Base-by-base conservation (phyloP, 441 rosid genomes). In the Brassica hybrid region DNA sequence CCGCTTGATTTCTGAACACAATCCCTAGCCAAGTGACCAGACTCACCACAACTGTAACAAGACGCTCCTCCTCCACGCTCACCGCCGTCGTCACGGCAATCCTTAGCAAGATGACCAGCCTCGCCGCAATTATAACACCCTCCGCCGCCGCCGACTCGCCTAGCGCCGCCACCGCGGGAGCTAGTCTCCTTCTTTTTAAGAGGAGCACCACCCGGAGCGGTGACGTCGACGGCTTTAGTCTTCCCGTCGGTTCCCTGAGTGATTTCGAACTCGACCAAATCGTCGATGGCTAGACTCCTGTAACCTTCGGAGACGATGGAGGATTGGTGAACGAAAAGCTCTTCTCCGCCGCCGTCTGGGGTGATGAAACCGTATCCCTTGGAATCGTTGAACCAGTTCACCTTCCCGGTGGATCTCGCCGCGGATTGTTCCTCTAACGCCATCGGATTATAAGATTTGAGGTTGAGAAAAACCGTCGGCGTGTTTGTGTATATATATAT, bases 341-440 rank as follows among this genome's bases (percentile, higher is more conserved):
- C 97, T 0, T 84, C 90, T 6, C 86, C 81, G 1, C 85, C 97
- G 2, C 84, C 92, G 3, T 88, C 90, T 1, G 98, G 95, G 73
- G 80, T 85, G 69, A 92, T 89, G 89, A 94, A 94, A 19, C 98
- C 98, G 70, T 77, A 94, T 0, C 98, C 94, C 73, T 87, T 94
- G 13, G 30, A n/a, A 63, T 84, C 88, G 65, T 50, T 86, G 84
- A 94, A 94, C 88, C 90, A 85, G 4, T 79, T 81, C 3, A 94
- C 98, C 56, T 79, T 88, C 1, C 98, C 98, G 7, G 74, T 79
- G 43, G 87, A 86, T 84, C 96, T 84, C 71, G 54, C 83, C 67
- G 48, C 75, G 14, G 32, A 56, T 54, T 72, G 75, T 65, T 78
- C 76, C 50, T 57, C 73, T 73, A 9, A 75, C 43, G 89, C 92